Evolutionary conservation across 345 rosid genomes (phyloP), one percentile per base, ranked within the genome.

Genomic region (Conringia planisiliqua): DNA sequence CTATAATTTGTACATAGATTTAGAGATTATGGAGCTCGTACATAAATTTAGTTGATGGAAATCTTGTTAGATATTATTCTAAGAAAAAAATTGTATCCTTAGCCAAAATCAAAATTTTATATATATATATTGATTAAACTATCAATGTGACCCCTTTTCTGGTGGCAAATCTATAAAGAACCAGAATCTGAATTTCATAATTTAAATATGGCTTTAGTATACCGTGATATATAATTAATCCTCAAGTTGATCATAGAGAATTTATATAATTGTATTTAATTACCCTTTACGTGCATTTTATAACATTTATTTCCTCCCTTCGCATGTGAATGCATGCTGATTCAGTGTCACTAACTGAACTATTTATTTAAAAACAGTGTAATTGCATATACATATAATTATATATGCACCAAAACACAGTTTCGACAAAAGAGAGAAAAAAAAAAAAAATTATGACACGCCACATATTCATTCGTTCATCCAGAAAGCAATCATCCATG

Each of bases 141-240:
- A 47, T 48, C 16, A 48, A 14, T 50, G 20, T 51, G 68, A 75
- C 30, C 62, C 62, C 63, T 50, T 59, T 39, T 40, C 13, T 68
- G 62, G 73, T 75, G 68, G 74, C 74, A 75, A 59, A 75, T 75
- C 74, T 75, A 68, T 39, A 75, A 68, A 68, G 62, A 68, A 30
- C 62, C 44, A 74, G 43, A 74, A 74, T 74, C 78, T 58, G 27
- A 74, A 62, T 74, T 67, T 38, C 14, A 38, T 29, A 59, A 47
- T 12, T 54, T 42, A 10, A 38, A n/a, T 43, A 52, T 16, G 17
- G 26, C 20, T 32, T 64, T 42, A 14, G 18, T 27, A 10, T n/a
- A 33, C 43, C 44, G 20, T 0, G 11, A 29, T n/a, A 10, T 16
- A 7, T 73, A 66, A 46, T 48, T 38, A 66, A 58, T 38, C 62